A percentile compares a stretch with the other conserved stretches of the same genome.
These are phyloP conservation scores for Vickermania ingenoplastis DNA, from an alignment of 208 protist genomes.

Conservation along the genomic window DNA sequence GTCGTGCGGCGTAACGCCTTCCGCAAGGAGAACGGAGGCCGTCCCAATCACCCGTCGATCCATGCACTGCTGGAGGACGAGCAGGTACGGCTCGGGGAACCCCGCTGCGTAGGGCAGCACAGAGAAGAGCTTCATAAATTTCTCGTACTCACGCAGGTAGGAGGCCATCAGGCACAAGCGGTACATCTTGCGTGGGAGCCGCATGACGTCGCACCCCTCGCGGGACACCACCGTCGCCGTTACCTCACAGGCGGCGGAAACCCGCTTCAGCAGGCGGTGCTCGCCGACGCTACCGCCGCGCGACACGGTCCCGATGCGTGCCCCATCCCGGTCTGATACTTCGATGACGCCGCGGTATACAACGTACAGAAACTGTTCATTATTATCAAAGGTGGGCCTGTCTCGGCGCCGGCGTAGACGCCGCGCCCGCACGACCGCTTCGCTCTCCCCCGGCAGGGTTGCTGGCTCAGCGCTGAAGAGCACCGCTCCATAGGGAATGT, in stretches of 20 bases:
- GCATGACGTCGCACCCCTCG: neutral
- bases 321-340: neutral
- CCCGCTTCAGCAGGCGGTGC: neutral
- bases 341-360: neutral
- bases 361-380: conserved; percentile 1
- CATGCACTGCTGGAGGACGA: neutral
- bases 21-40: neutral
- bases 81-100: neutral
- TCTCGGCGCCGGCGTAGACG: neutral
- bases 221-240: neutral
- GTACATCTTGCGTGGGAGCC: neutral
- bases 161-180: neutral
- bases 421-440: neutral
- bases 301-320: neutral
- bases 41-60: neutral
- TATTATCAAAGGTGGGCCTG: neutral
- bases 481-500: neutral
- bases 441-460: neutral
- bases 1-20: neutral
- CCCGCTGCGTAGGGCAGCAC: neutral
- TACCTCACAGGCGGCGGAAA: neutral
- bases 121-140: neutral
- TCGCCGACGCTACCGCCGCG: conserved; percentile 1
- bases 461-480: neutral
- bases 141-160: neutral